These are phyloP conservation scores for Irpex sp. DNA, from an alignment of 1,284 basidiomycete genomes.

Conservation along the genomic window DNA sequence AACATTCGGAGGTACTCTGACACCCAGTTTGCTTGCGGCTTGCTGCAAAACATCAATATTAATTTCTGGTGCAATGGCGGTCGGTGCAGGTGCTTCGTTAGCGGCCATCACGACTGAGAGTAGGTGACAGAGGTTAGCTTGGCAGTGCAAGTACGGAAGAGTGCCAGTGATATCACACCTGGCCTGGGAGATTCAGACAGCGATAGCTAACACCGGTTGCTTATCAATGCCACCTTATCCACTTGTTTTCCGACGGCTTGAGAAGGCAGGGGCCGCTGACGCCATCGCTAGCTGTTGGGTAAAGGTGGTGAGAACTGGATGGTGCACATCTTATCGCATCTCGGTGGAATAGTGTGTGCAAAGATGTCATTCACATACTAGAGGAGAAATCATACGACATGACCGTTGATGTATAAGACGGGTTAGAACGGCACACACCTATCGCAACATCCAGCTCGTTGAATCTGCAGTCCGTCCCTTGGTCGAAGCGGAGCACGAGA, in stretches of 20 bases:
- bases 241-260: not conserved
- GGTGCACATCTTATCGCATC: not conserved
- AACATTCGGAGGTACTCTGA: constrained; percentile 14
- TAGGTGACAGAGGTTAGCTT: not conserved
- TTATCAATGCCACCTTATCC: not conserved
- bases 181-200: too few relatives aligned
- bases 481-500: too few relatives aligned
- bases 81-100: not conserved
- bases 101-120: not conserved
- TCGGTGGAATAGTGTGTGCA: not conserved
- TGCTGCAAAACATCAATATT: constrained; percentile 16
- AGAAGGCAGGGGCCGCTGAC: not conserved
- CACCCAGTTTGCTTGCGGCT: constrained; percentile 14
- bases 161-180: not conserved
- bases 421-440: too few relatives aligned
- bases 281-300: not conserved
- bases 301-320: not conserved
- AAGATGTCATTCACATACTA: too few relatives aligned
- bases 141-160: not conserved
- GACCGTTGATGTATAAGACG: too few relatives aligned
- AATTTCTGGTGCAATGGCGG: constrained; percentile 8
- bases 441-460: too few relatives aligned
- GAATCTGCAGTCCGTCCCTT: too few relatives aligned
- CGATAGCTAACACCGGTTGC: not conserved
- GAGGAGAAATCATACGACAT: too few relatives aligned